These are phyloP conservation scores for Linnemannia exigua DNA, from an alignment of 192 early-diverging fungal genomes.

Conservation along the genomic window DNA sequence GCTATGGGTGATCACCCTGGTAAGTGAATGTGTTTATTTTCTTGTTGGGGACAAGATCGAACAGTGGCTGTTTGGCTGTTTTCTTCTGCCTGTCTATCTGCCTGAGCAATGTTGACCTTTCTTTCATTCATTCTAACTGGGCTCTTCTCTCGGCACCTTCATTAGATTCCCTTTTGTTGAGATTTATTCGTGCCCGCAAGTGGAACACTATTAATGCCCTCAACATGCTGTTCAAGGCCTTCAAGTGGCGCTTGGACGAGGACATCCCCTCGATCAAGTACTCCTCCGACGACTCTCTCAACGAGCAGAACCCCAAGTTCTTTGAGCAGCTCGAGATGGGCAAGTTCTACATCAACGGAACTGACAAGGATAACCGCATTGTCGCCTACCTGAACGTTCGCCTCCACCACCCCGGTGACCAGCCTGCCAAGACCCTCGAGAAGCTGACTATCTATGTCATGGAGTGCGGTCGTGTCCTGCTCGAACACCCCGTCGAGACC, in stretches of 20 bases:
- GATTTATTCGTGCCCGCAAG: conserved; percentile 90
- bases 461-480: conserved; percentile 75
- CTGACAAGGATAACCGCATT: conserved; percentile 60
- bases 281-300: conserved; percentile 12
- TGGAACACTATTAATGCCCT: conserved; percentile 83
- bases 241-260: conserved; percentile 80
- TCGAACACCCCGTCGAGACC: conserved; percentile 70
- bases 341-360: conserved; percentile 62
- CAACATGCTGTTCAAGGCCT: conserved; percentile 73
- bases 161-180: conserved; percentile 64
- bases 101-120: not conserved
- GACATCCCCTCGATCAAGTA: conserved; percentile 62
- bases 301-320: conserved; percentile 11
- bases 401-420: conserved; percentile 63
- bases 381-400: conserved; percentile 53
- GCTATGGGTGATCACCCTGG: conserved; percentile 23
- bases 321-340: conserved; percentile 56
- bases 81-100: not conserved
- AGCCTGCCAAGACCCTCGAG: conserved; percentile 71
- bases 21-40: not conserved
- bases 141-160: not conserved
- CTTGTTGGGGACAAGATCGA: not conserved
- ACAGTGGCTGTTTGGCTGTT: not conserved
- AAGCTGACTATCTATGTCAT: conserved; percentile 75
- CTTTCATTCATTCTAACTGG: not conserved